A percentile compares a stretch with the other conserved stretches of the same genome.
These are phyloP conservation scores for Ophiostoma angusticollis DNA, from an alignment of 2,329 filamentous ascomycete genomes.

Conservation along the genomic window DNA sequence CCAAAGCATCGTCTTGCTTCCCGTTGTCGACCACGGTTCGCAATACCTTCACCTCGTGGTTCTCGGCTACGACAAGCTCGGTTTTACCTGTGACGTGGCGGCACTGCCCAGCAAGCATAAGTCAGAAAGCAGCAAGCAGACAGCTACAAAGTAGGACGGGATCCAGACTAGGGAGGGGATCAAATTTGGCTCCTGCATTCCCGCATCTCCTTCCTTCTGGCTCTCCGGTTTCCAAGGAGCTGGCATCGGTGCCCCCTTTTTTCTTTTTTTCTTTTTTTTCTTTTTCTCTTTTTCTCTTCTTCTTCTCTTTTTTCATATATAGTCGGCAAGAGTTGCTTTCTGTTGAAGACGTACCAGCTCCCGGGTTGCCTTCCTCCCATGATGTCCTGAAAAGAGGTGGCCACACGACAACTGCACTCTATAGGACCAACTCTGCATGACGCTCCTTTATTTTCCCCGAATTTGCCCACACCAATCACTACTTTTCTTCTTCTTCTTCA, in stretches of 20 bases:
- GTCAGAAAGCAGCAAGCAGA: too few relatives aligned
- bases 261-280: not conserved
- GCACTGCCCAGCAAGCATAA: too few relatives aligned
- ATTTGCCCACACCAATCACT: conserved; percentile 6
- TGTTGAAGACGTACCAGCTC: conserved; percentile 3
- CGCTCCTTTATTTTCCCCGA: conserved; percentile 2
- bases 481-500: not conserved
- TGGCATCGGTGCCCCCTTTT: not conserved
- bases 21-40: not conserved
- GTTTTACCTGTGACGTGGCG: too few relatives aligned
- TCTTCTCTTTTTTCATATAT: not conserved
- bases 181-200: too few relatives aligned
- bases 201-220: too few relatives aligned
- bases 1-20: not conserved
- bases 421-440: conserved; percentile 3
- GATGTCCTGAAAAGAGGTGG: too few relatives aligned
- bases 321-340: conserved; percentile 1
- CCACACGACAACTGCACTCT: not conserved
- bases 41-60: too few relatives aligned
- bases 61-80: too few relatives aligned
- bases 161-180: too few relatives aligned
- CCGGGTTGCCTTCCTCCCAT: not conserved
- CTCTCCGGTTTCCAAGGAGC: too few relatives aligned
- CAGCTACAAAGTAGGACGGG: too few relatives aligned
- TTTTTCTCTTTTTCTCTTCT: not conserved